A percentile compares a stretch with the other conserved stretches of the same genome.
These are phyloP conservation scores for Colletotrichum musae DNA, from an alignment of 2,329 filamentous ascomycete genomes.

Conservation along the genomic window DNA sequence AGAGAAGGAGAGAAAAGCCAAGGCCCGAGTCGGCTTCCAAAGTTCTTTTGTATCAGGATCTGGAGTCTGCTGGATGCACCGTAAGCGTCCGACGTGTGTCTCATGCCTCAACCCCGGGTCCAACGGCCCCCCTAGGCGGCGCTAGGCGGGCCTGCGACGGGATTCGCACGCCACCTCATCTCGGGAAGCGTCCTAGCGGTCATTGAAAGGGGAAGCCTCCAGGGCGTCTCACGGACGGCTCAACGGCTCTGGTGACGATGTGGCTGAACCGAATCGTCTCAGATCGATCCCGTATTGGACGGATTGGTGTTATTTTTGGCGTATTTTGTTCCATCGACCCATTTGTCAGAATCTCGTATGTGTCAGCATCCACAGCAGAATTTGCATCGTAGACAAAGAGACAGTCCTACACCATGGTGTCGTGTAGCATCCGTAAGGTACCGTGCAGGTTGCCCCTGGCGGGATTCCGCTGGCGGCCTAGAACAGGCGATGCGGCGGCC, in stretches of 20 bases:
- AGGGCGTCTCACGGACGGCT: conserved; percentile 1
- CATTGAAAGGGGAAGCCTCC: conserved; percentile 5
- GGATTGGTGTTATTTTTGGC: conserved; percentile 12
- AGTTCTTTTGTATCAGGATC: not conserved
- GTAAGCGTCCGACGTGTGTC: not conserved
- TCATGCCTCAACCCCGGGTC: not conserved
- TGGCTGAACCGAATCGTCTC: conserved; percentile 33
- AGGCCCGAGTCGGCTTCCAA: not conserved
- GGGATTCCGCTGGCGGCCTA: conserved; percentile 24
- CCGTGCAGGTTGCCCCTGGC: conserved; percentile 13
- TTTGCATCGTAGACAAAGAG: not conserved
- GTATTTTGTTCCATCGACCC: not conserved
- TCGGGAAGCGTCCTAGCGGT: conserved; percentile 35
- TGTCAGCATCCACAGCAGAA: not conserved
- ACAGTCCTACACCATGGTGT: not conserved
- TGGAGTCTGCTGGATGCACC: not conserved
- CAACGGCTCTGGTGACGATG: conserved; percentile 31
- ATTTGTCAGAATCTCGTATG: conserved; percentile 1
- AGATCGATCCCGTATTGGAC: conserved; percentile 9
- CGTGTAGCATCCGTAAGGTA: not conserved
- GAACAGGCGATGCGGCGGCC: conserved; percentile 23
- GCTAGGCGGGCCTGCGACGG: conserved; percentile 29
- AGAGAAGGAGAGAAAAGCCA: not conserved
- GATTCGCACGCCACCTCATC: conserved; percentile 38
- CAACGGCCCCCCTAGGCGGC: conserved; percentile 5